These are phyloP conservation scores for Starmerella potacharoeniae DNA, from an alignment of 805 yeast genomes.

Conservation along the genomic window DNA sequence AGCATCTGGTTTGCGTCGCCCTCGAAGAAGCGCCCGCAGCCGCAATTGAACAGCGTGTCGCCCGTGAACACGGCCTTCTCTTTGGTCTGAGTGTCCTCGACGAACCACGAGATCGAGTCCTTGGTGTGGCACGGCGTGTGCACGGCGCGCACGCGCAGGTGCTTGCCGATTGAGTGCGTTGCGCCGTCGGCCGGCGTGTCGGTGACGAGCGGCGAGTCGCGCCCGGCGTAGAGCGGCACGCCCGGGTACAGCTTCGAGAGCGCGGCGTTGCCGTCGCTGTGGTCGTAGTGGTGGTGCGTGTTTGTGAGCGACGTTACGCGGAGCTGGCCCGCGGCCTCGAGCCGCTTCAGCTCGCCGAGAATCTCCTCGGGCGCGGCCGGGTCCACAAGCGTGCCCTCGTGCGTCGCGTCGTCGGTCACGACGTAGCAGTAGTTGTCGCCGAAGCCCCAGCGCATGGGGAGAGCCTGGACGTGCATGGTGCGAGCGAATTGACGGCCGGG, in stretches of 20 bases:
- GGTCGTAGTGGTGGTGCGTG: slow-evolving; percentile 95
- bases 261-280: slow-evolving; percentile 69
- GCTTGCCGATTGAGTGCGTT: slow-evolving; percentile 49
- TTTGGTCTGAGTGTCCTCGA: slow-evolving; percentile 48
- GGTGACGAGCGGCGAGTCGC: slow-evolving; percentile 62
- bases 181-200: slow-evolving; percentile 58
- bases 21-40: slow-evolving; percentile 95
- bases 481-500: slow-evolving; percentile 22
- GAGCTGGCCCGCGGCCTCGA: slow-evolving; percentile 29
- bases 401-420: slow-evolving; percentile 53
- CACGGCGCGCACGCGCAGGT: slow-evolving; percentile 59
- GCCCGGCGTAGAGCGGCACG: slow-evolving; percentile 71
- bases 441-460: slow-evolving; percentile 90
- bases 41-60: slow-evolving; percentile 85
- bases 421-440: slow-evolving; percentile 89
- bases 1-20: slow-evolving; percentile 80
- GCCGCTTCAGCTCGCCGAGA: slow-evolving; percentile 35
- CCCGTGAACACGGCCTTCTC: slow-evolving; percentile 83
- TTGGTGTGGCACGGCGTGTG: slow-evolving; percentile 98
- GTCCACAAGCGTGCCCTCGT: slow-evolving; percentile 72
- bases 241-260: slow-evolving; percentile 32
- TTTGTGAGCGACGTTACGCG: slow-evolving; percentile 70
- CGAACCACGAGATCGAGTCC: slow-evolving; percentile 85
- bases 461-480: slow-evolving; percentile 67
- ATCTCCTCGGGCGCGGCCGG: slow-evolving; percentile 82